Evolutionary conservation across 257 asterid species (phyloP), one percentile per base, ranked within the genome.

Genomic region (Cruciata laevipes): DNA sequence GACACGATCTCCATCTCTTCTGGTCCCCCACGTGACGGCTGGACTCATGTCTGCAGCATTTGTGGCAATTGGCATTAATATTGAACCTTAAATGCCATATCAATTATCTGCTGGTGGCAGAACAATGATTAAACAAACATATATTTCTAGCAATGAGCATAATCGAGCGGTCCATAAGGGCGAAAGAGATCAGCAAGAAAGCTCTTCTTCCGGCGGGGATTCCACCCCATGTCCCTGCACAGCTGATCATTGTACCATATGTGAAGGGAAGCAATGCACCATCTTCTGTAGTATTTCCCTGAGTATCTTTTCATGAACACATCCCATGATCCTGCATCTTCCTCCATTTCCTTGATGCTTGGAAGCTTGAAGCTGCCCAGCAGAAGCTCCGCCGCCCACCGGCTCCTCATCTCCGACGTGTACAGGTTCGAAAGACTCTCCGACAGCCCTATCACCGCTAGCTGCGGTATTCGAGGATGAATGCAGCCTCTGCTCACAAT

Each of bases 151-250:
- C 27, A 63, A 3, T 51, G 47, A 23, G 73, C 68, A 38, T 86
- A 82, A 56, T 82, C 85, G 68, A 17, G 52, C 18, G 84, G 84
- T 18, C 81, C 85, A 27, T 84, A 84, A 7, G 93, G 86, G 70
- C 76, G 76, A 37, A 86, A 82, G 81, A 73, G 70, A 21, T 82
- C 87, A 37, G 72, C 53, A 47, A 82, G 60, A 21, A 77, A 65
- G 8, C 84, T 78, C 59, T 52, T 78, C 65, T 83, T 83, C 21
- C 86, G 63, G 37, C 58, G 71, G 4, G 78, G 85, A 27, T 86
- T 80, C 74, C 77, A 75, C 21, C 83, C 86, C 81, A 86, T 84
- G 68, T 86, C 93, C 70, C 63, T 79, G 38, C 85, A 86, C 17
- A 86, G 55, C 71, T 69, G 83, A 76, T 86, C 89, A 56, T 78